A percentile compares a stretch with the other conserved stretches of the same genome.
Conservation (phyloP, 1,139 yeast species). For the Groenewaldozyma auringiensis region DNA sequence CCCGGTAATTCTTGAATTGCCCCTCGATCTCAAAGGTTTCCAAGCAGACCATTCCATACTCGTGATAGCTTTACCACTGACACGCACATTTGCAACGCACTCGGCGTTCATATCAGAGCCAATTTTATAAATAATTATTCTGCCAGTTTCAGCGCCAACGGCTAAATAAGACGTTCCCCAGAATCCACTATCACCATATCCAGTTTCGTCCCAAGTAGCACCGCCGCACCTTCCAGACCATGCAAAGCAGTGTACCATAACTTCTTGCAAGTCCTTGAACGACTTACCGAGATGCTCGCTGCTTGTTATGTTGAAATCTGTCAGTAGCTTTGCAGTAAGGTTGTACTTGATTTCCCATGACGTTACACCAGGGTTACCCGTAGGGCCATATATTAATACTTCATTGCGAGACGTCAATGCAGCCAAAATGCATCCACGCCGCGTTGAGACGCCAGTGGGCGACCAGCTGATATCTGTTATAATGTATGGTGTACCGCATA, state of each 20-base stretch:
- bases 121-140: slow-evolving; percentile 14
- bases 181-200: slow-evolving; percentile 6
- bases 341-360: slow-evolving; percentile 15
- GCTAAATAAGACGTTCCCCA: slow-evolving; percentile 21
- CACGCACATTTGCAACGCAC: background rate
- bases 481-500: slow-evolving; percentile 14
- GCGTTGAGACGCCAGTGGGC: slow-evolving; percentile 18
- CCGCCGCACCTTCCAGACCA: slow-evolving; percentile 5
- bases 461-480: slow-evolving; percentile 21
- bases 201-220: slow-evolving; percentile 13
- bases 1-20: background rate
- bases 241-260: slow-evolving; percentile 6
- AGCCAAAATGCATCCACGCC: slow-evolving; percentile 15
- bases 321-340: slow-evolving; percentile 11
- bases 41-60: slow-evolving; percentile 2
- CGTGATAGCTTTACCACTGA: background rate
- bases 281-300: slow-evolving; percentile 2
- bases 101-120: slow-evolving; percentile 7
- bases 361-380: slow-evolving; percentile 14
- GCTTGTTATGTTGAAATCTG: slow-evolving; percentile 9
- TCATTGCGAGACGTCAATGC: slow-evolving; percentile 18
- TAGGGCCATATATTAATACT: slow-evolving; percentile 16
- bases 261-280: slow-evolving; percentile 1
- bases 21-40: background rate
- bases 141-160: slow-evolving; percentile 18